Evolutionary conservation across 345 rosid genomes (phyloP).

Genomic region (Raphanus sativus): DNA sequence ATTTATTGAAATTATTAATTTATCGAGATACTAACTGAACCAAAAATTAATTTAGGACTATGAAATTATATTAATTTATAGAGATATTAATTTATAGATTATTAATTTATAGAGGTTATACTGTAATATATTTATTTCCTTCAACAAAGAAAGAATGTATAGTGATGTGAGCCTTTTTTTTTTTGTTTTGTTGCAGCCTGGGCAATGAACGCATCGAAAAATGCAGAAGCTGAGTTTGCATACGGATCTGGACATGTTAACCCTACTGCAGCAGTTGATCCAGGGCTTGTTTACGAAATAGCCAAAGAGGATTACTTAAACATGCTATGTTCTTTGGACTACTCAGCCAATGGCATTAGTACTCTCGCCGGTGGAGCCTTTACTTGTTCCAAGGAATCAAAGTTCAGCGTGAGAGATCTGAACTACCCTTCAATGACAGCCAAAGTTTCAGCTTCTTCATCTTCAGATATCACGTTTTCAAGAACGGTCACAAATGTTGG

Average conservation of each 20-base stretch:
- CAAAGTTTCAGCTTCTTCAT: neutral
- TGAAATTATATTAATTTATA: too few relatives aligned
- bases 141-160: too few relatives aligned
- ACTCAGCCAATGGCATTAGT: conserved; percentile 15
- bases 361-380: conserved; percentile 25
- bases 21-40: too few relatives aligned
- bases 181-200: conserved; percentile 25
- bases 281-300: conserved; percentile 50
- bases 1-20: too few relatives aligned
- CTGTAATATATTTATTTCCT: neutral
- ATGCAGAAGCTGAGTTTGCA: conserved; percentile 42
- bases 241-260: conserved; percentile 49
- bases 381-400: conserved; percentile 25
- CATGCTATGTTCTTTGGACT: conserved; percentile 43
- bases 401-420: conserved; percentile 16
- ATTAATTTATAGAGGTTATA: too few relatives aligned
- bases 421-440: conserved; percentile 48
- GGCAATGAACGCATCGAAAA: conserved; percentile 38
- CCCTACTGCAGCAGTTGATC: conserved; percentile 40
- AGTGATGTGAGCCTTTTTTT: too few relatives aligned
- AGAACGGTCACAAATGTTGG: too few relatives aligned
- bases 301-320: conserved; percentile 38
- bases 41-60: too few relatives aligned
- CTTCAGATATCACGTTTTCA: conserved; percentile 18
- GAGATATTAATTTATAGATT: too few relatives aligned